A percentile compares a stretch with the other conserved stretches of the same genome.
Evolutionary conservation across 2,329 filamentous ascomycete species (phyloP).

Genomic region (Claviceps monticola): DNA sequence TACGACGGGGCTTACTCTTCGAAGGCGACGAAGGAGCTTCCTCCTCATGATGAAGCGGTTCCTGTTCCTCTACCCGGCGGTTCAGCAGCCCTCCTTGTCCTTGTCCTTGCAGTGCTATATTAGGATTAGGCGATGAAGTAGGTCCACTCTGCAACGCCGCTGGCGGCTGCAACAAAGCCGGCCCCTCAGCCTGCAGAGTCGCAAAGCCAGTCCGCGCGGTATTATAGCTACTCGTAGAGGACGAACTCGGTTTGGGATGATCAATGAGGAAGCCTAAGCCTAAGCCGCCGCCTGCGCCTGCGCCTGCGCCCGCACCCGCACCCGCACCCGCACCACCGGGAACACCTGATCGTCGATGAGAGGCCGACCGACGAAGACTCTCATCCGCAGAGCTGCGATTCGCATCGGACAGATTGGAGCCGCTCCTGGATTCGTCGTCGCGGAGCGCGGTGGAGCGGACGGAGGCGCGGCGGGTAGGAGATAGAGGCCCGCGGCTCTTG

Average conservation of each 20-base stretch:
- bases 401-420: constrained; percentile 42
- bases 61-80: constrained; percentile 16
- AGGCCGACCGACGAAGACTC: constrained; percentile 22
- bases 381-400: constrained; percentile 30
- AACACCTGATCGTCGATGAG: constrained; percentile 9
- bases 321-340: too few species aligned
- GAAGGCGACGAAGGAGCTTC: constrained; percentile 40
- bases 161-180: constrained; percentile 22
- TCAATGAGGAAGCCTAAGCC: constrained; percentile 6
- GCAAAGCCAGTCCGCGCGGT: constrained; percentile 41
- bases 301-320: too few species aligned
- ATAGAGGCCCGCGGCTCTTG: constrained; percentile 25
- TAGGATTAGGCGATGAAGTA: too few species aligned
- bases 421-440: constrained; percentile 39
- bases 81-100: too few species aligned
- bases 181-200: constrained; percentile 38
- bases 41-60: constrained; percentile 12
- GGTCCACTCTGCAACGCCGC: constrained; percentile 10
- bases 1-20: constrained; percentile 40
- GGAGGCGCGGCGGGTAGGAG: constrained; percentile 25
- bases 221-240: constrained; percentile 33
- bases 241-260: constrained; percentile 24
- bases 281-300: too few species aligned
- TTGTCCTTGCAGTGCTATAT: too few species aligned
- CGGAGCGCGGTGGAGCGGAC: constrained; percentile 20